A percentile compares a stretch with the other conserved stretches of the same genome.
Evolutionary conservation across 1,284 basidiomycete genomes (phyloP).

Genomic region (Sutorius eximius): DNA sequence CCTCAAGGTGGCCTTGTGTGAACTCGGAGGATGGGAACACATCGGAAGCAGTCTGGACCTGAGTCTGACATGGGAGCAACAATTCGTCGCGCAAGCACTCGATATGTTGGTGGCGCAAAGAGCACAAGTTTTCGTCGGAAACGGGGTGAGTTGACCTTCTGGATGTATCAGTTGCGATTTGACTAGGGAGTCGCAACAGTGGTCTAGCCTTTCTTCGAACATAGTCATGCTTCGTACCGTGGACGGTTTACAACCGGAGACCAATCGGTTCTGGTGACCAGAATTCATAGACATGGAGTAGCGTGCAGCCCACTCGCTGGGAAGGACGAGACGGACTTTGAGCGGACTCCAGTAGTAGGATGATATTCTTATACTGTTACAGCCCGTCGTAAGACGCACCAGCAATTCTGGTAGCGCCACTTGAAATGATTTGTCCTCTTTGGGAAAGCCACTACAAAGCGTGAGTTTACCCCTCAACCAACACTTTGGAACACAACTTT

Average conservation of each 20-base stretch:
- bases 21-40: slow-evolving; percentile 31
- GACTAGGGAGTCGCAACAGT: slow-evolving; percentile 34
- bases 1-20: slow-evolving; percentile 41
- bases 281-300: neutral
- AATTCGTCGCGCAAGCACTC: slow-evolving; percentile 40
- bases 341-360: neutral
- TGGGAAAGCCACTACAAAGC: slow-evolving; percentile 18
- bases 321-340: neutral
- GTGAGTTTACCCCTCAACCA: slow-evolving; percentile 14
- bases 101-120: slow-evolving; percentile 47
- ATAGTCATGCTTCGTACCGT: slow-evolving; percentile 48
- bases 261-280: slow-evolving; percentile 32
- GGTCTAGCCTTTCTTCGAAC: slow-evolving; percentile 55
- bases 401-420: too few relatives aligned
- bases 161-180: too few relatives aligned
- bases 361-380: neutral
- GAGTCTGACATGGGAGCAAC: slow-evolving; percentile 38
- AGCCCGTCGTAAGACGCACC: too few relatives aligned
- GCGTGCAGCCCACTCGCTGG: neutral
- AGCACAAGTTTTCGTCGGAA: slow-evolving; percentile 46
- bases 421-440: slow-evolving; percentile 9
- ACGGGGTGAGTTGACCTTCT: slow-evolving; percentile 30
- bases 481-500: neutral
- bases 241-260: slow-evolving; percentile 12
- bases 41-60: slow-evolving; percentile 37